Evolutionary conservation across 176 grass and related monocot species (phyloP).

Genomic region (Avena insularis): DNA sequence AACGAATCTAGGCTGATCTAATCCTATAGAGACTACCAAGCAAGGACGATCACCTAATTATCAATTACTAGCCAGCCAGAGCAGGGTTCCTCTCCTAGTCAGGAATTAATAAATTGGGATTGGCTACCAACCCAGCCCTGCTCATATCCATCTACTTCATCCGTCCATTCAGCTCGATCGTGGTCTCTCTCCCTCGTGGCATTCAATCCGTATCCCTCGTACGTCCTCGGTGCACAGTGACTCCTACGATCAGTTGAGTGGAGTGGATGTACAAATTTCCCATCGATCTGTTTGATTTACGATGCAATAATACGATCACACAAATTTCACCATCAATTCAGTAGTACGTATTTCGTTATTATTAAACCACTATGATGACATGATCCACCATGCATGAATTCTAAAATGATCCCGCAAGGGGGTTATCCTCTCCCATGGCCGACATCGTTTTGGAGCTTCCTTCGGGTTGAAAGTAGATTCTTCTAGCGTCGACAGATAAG

Average conservation of each 20-base stretch:
- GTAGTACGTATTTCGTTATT: too few species aligned
- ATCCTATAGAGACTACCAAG: background rate
- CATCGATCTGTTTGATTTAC: background rate
- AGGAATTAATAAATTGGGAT: constrained; percentile 37
- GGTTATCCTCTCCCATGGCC: background rate
- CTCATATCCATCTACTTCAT: background rate
- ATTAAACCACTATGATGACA: background rate
- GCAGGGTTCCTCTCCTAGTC: background rate
- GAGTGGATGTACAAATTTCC: background rate
- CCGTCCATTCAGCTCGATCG: background rate
- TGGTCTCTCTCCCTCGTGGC: background rate
- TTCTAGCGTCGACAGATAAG: background rate
- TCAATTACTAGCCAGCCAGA: background rate
- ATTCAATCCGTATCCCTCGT: background rate
- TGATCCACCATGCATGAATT: background rate
- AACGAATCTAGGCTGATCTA: background rate
- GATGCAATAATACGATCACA: background rate
- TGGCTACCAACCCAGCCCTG: background rate
- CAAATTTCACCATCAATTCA: too few species aligned
- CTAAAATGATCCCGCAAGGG: background rate
- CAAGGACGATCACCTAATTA: background rate
- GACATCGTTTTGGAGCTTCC: background rate
- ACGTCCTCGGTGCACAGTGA: background rate
- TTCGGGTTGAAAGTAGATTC: background rate
- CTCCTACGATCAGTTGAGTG: background rate